phyloP scores from a whole-genome alignment of 768 basidiomycete genomes.

The Boletus pseudopeckii region DNA sequence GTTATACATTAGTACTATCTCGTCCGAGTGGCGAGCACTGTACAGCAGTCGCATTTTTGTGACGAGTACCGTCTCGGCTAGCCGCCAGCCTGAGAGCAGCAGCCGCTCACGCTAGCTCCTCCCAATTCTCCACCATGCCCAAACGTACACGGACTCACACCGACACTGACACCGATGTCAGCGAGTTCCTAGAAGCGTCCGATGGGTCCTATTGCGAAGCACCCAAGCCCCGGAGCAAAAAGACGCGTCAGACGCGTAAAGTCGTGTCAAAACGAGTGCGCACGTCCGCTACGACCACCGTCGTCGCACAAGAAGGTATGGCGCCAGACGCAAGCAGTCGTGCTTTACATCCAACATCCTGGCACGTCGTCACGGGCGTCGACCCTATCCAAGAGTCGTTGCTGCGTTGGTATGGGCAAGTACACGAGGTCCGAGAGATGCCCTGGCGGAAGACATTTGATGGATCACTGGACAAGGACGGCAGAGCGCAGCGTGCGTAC shows the following conservation, averaged over 20 bases:
- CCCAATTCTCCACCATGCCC: no score
- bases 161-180: slow-evolving; percentile 12
- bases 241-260: slow-evolving; percentile 16
- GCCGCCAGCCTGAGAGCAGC: no score
- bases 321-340: background rate
- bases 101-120: no score
- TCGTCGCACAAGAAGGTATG: background rate
- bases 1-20: no score
- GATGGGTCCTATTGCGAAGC: slow-evolving; percentile 23
- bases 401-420: slow-evolving; percentile 67
- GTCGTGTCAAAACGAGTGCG: slow-evolving; percentile 13
- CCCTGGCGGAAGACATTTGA: slow-evolving; percentile 85
- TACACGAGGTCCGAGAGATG: slow-evolving; percentile 73
- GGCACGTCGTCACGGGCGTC: slow-evolving; percentile 44
- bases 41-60: no score
- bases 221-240: slow-evolving; percentile 9
- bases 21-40: no score
- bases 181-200: slow-evolving; percentile 12
- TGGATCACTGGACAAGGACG: slow-evolving; percentile 47
- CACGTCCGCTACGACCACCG: background rate
- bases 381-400: slow-evolving; percentile 47
- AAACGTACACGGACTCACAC: no score
- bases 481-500: slow-evolving; percentile 83
- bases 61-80: no score
- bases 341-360: slow-evolving; percentile 40